phyloP scores from a whole-genome alignment of 2,329 filamentous ascomycete species.

The Talaromyces pinophilus region DNA sequence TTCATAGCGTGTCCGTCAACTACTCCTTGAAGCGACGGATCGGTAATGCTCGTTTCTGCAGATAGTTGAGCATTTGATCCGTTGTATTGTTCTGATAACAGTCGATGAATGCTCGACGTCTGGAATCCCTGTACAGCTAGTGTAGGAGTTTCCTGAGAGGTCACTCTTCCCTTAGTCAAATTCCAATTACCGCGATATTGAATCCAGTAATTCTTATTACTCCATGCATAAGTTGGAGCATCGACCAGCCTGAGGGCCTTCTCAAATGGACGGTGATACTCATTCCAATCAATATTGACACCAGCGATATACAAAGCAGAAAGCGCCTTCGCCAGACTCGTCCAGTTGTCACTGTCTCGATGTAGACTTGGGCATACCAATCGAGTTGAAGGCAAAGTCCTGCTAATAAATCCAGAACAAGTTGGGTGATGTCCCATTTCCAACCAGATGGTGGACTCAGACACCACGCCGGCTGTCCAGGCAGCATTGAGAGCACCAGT shows the following conservation, averaged over 20 bases:
- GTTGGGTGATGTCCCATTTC: background rate
- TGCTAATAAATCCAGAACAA: too few relatives aligned
- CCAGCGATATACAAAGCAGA: background rate
- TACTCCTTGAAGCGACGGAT: background rate
- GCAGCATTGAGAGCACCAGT: background rate
- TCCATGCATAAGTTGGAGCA: constrained; percentile 31
- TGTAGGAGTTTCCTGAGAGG: too few relatives aligned
- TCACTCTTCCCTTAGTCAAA: background rate
- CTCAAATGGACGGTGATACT: constrained; percentile 62
- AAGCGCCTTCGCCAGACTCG: background rate
- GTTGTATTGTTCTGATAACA: too few relatives aligned
- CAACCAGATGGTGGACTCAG: background rate
- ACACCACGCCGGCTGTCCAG: background rate
- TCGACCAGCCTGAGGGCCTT: constrained; percentile 25
- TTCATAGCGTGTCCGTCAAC: background rate
- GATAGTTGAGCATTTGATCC: too few relatives aligned
- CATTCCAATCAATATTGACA: constrained; percentile 62
- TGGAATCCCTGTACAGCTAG: background rate
- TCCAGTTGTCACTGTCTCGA: background rate
- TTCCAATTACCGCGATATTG: constrained; percentile 7
- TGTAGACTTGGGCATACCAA: background rate
- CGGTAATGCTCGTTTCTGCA: background rate
- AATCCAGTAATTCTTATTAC: constrained; percentile 33
- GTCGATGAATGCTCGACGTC: background rate
- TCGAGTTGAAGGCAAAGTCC: background rate